These are phyloP conservation scores for Angomonas ambiguus DNA, from an alignment of 208 protist genomes.

Conservation along the genomic window DNA sequence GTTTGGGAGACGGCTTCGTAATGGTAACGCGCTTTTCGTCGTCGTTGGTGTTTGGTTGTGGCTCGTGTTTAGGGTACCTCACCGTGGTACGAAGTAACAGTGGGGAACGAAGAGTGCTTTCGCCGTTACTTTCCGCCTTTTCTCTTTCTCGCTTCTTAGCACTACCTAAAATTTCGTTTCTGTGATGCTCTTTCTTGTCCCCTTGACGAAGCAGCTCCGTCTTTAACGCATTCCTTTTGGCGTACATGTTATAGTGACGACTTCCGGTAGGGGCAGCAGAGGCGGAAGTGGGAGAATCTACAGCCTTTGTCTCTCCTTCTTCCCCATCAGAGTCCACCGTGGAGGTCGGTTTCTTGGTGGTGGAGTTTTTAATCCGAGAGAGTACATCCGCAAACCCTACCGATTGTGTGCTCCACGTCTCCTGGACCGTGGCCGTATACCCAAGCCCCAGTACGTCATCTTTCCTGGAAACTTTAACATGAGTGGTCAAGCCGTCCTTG, in stretches of 20 bases:
- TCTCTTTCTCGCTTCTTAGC: slow-evolving; percentile 37
- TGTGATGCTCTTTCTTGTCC: slow-evolving; percentile 25
- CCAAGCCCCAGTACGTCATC: slow-evolving; percentile 85
- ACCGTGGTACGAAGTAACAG: slow-evolving; percentile 68
- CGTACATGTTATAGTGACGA: slow-evolving; percentile 75
- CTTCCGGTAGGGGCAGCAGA: slow-evolving; percentile 32
- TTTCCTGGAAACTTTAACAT: slow-evolving; percentile 89
- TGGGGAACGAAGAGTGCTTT: slow-evolving; percentile 55
- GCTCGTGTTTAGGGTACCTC: slow-evolving; percentile 61
- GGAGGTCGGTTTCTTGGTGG: neutral
- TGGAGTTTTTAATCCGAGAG: slow-evolving; percentile 44
- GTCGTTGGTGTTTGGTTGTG: slow-evolving; percentile 36
- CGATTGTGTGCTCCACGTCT: slow-evolving; percentile 84
- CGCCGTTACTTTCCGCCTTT: slow-evolving; percentile 11
- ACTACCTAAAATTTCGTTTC: slow-evolving; percentile 58
- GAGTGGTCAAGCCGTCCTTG: slow-evolving; percentile 67
- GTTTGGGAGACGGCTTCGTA: slow-evolving; percentile 74
- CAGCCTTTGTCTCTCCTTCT: slow-evolving; percentile 8
- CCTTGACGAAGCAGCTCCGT: slow-evolving; percentile 61
- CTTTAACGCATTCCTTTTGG: slow-evolving; percentile 80
- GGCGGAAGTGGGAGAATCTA: slow-evolving; percentile 17
- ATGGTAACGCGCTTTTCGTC: slow-evolving; percentile 38
- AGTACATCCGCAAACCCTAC: slow-evolving; percentile 87
- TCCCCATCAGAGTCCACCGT: neutral
- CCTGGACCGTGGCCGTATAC: slow-evolving; percentile 73